phyloP scores from a whole-genome alignment of 805 yeast genomes.

The Nakazawaea ambrosiae region DNA sequence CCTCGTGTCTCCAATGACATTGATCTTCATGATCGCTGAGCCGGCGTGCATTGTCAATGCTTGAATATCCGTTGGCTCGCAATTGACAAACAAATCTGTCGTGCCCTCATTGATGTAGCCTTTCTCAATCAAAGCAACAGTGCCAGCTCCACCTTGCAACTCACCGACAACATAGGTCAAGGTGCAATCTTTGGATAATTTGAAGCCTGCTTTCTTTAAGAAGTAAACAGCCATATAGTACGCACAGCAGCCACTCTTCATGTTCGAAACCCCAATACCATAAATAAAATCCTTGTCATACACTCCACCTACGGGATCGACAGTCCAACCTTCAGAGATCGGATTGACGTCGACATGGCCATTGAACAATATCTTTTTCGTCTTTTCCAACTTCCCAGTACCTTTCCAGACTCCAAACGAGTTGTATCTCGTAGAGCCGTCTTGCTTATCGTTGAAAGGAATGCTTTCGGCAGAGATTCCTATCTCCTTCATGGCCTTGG shows the following conservation, averaged over 20 bases:
- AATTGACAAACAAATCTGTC: conserved; percentile 23
- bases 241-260: conserved; percentile 26
- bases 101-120: conserved; percentile 18
- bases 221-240: conserved; percentile 25
- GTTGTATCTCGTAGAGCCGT: conserved; percentile 20
- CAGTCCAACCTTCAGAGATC: conserved; percentile 26
- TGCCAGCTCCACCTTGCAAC: conserved; percentile 26
- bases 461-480: conserved; percentile 19
- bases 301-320: conserved; percentile 23
- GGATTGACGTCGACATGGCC: conserved; percentile 27
- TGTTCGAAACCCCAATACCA: conserved; percentile 25
- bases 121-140: conserved; percentile 20
- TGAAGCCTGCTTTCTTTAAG: conserved; percentile 22
- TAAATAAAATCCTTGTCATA: conserved; percentile 21
- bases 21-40: conserved; percentile 21
- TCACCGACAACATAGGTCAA: conserved; percentile 22
- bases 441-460: conserved; percentile 18
- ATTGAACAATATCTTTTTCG: conserved; percentile 20
- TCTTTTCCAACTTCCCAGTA: conserved; percentile 15
- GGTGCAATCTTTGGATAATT: conserved; percentile 21
- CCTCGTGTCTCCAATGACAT: conserved; percentile 24
- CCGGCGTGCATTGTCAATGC: conserved; percentile 26
- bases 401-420: conserved; percentile 25
- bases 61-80: conserved; percentile 25
- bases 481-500: conserved; percentile 18